phyloP scores from a whole-genome alignment of 106 monocot species.

The Iris macrosiphon region DNA sequence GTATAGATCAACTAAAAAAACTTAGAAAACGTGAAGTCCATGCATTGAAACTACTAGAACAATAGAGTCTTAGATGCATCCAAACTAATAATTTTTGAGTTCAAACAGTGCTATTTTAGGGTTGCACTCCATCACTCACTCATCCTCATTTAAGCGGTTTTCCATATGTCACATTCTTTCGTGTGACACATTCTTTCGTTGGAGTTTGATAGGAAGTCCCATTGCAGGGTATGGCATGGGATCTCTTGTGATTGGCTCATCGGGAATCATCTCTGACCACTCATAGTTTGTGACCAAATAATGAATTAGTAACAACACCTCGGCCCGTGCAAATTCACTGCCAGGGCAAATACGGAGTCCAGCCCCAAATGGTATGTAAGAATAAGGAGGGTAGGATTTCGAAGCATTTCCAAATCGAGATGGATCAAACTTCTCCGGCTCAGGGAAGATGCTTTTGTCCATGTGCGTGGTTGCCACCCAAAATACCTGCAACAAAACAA shows the following conservation, averaged over 20 bases:
- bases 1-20: too few species aligned
- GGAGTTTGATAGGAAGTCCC: slow-evolving; percentile 12
- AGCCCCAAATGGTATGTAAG: slow-evolving; percentile 17
- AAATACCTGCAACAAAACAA: slow-evolving; percentile 3
- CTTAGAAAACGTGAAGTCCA: too few species aligned
- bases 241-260: slow-evolving; percentile 13
- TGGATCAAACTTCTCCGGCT: slow-evolving; percentile 12
- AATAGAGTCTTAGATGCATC: too few species aligned
- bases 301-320: slow-evolving; percentile 11
- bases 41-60: too few species aligned
- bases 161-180: too few species aligned
- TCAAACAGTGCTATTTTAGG: too few species aligned
- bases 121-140: too few species aligned
- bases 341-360: slow-evolving; percentile 10
- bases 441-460: slow-evolving; percentile 17
- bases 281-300: slow-evolving; percentile 13
- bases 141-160: too few species aligned
- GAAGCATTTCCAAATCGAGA: slow-evolving; percentile 7
- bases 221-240: slow-evolving; percentile 13
- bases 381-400: slow-evolving; percentile 9
- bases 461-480: slow-evolving; percentile 18
- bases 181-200: background rate
- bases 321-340: slow-evolving; percentile 5
- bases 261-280: slow-evolving; percentile 7
- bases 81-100: too few species aligned